Evolutionary conservation across 2,329 filamentous ascomycete species (phyloP).

Genomic region (Colletotrichum agaves): DNA sequence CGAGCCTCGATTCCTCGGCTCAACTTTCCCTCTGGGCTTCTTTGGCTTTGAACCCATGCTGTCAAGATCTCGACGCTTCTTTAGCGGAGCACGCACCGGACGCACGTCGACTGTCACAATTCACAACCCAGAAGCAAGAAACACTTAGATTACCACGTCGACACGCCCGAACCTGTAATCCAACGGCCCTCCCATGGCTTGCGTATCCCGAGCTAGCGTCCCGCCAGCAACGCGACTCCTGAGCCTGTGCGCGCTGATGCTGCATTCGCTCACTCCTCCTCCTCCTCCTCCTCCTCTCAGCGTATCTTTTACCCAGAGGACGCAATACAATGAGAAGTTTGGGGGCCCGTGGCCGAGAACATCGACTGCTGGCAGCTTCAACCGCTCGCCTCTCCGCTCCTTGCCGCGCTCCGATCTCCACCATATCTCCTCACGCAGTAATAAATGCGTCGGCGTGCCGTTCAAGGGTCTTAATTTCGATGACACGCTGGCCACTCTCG

Average conservation of each 20-base stretch:
- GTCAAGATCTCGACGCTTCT: conserved; percentile 31
- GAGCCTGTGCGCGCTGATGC: background rate
- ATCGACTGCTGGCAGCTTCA: background rate
- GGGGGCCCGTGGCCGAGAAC: conserved; percentile 1
- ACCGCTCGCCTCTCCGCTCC: background rate
- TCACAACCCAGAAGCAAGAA: background rate
- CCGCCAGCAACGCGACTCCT: conserved; percentile 1
- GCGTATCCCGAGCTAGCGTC: conserved; percentile 16
- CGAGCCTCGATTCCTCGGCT: conserved; percentile 2
- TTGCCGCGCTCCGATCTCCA: background rate
- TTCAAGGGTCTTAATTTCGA: background rate
- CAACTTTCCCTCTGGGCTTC: conserved; percentile 1
- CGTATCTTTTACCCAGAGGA: background rate
- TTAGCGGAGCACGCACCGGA: conserved; percentile 23
- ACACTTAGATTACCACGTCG: conserved; percentile 11
- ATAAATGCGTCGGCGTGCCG: conserved; percentile 14
- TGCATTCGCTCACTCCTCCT: background rate
- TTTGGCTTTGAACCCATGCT: conserved; percentile 7
- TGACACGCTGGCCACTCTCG: background rate
- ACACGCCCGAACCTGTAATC: background rate
- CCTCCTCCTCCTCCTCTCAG: background rate
- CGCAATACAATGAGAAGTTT: background rate
- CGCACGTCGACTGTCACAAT: background rate
- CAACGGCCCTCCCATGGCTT: background rate
- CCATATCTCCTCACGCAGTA: conserved; percentile 3